Conservation (phyloP, 108 stramenopile species). For the Stephanodiscus triporus region DNA sequence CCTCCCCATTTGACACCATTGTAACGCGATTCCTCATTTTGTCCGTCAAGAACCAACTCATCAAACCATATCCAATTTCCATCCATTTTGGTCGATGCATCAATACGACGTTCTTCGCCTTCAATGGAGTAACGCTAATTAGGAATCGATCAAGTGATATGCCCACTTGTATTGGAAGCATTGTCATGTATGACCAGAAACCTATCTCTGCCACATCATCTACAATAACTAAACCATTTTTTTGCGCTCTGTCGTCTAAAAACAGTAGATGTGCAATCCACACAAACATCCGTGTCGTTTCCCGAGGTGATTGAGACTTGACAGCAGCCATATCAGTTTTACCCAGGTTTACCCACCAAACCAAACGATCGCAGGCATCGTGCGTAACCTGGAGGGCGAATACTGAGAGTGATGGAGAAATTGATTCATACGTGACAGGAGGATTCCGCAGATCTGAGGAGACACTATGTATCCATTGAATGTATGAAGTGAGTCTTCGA, state of each 20-base stretch:
- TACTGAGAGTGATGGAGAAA: slow-evolving; percentile 37
- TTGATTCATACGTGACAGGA: slow-evolving; percentile 54
- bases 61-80: slow-evolving; percentile 46
- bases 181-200: slow-evolving; percentile 60
- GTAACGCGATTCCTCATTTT: slow-evolving; percentile 54
- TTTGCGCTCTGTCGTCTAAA: slow-evolving; percentile 56
- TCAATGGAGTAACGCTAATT: slow-evolving; percentile 66
- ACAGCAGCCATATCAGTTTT: slow-evolving; percentile 44
- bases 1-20: slow-evolving; percentile 45
- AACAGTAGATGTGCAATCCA: slow-evolving; percentile 66
- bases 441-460: slow-evolving; percentile 46
- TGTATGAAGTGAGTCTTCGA: slow-evolving; percentile 64
- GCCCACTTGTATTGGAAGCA: slow-evolving; percentile 62
- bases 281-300: slow-evolving; percentile 55
- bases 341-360: slow-evolving; percentile 74
- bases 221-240: slow-evolving; percentile 54
- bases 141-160: slow-evolving; percentile 62
- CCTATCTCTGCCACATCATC: slow-evolving; percentile 55
- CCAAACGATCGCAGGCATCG: slow-evolving; percentile 48
- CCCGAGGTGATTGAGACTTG: slow-evolving; percentile 44
- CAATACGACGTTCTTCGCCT: slow-evolving; percentile 55
- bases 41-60: slow-evolving; percentile 50
- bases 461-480: slow-evolving; percentile 70
- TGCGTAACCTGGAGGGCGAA: slow-evolving; percentile 55
- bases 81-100: slow-evolving; percentile 53